Conservation (phyloP, 129 eudicot species). For the Smallanthus sonchifolius region DNA sequence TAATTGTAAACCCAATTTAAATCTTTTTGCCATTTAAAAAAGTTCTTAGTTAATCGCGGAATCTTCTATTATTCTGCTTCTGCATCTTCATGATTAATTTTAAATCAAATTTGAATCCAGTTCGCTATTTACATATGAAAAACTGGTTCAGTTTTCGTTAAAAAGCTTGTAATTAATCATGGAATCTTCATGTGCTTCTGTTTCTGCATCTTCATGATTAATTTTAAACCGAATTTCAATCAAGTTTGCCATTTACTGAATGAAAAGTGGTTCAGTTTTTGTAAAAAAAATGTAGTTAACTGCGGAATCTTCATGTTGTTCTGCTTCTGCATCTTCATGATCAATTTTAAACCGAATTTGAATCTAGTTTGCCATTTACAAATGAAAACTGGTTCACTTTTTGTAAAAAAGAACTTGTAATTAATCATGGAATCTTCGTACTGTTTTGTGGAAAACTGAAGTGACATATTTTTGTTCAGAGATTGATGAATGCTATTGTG, state of each 20-base stretch:
- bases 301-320: not conserved
- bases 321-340: too few relatives aligned
- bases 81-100: not conserved
- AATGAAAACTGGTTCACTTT: too few relatives aligned
- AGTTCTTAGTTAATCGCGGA: not conserved
- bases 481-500: conserved; percentile 7
- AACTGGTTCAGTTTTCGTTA: not conserved
- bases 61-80: not conserved
- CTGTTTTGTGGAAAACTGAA: too few relatives aligned
- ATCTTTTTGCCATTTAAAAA: too few relatives aligned
- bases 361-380: too few relatives aligned
- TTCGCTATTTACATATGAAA: not conserved
- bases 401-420: too few relatives aligned
- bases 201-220: not conserved
- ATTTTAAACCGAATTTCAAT: not conserved
- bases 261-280: too few relatives aligned
- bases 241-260: too few relatives aligned
- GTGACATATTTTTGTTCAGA: not conserved
- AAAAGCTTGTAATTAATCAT: not conserved
- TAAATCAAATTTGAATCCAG: not conserved
- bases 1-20: not conserved
- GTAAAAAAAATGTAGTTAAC: too few relatives aligned
- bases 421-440: too few relatives aligned
- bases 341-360: too few relatives aligned
- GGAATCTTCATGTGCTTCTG: not conserved